phyloP scores from a whole-genome alignment of 169 alveolate species.

The Babesia bigemina region DNA sequence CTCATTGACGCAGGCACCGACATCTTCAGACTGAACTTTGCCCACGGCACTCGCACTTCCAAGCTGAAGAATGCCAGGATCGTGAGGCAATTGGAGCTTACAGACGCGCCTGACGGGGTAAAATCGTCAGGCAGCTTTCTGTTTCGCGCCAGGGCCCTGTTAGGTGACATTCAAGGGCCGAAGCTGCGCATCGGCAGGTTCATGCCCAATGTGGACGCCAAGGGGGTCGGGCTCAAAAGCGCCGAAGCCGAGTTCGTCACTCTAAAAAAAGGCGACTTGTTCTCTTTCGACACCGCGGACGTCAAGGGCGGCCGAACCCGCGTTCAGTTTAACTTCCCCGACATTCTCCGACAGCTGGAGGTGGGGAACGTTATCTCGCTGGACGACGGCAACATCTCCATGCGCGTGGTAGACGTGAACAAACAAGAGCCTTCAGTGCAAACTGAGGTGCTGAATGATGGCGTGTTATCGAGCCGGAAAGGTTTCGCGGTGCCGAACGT shows the following conservation, averaged over 20 bases:
- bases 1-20: constrained; percentile 79
- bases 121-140: constrained; percentile 19
- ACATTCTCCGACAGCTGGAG: constrained; percentile 66
- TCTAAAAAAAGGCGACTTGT: constrained; percentile 75
- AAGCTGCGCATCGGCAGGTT: constrained; percentile 80
- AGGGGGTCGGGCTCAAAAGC: constrained; percentile 27
- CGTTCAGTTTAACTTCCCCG: constrained; percentile 74
- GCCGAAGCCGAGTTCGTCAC: constrained; percentile 73
- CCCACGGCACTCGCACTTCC: constrained; percentile 77
- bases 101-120: constrained; percentile 55
- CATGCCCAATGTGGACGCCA: constrained; percentile 73
- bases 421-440: constrained; percentile 56
- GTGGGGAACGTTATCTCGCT: constrained; percentile 73
- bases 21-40: constrained; percentile 78
- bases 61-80: constrained; percentile 61
- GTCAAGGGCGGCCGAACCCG: constrained; percentile 66
- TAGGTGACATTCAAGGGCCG: constrained; percentile 85
- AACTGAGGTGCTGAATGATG: constrained; percentile 74
- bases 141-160: constrained; percentile 40
- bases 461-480: constrained; percentile 77
- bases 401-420: constrained; percentile 64
- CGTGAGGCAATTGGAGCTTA: constrained; percentile 70
- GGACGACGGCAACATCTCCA: constrained; percentile 78
- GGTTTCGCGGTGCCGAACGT: constrained; percentile 84
- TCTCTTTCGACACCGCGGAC: constrained; percentile 73